These are phyloP conservation scores for Blastobotrys ciferrii DNA, from an alignment of 1,139 yeast genomes.

Conservation along the genomic window DNA sequence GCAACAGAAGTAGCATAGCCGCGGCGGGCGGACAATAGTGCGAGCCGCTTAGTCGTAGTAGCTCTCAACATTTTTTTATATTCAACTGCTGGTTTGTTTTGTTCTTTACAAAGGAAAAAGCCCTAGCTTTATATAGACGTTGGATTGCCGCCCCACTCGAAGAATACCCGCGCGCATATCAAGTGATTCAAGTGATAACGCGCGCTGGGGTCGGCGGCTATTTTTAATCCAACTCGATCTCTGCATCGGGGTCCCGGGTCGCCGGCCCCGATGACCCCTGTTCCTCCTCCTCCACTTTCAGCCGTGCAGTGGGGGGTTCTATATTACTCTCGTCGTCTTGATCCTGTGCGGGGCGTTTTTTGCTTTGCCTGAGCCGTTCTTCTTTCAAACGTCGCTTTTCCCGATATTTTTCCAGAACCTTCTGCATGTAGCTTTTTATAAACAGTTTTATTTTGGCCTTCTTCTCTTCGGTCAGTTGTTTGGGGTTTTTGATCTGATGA, in stretches of 20 bases:
- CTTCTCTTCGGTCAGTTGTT: constrained; percentile 60
- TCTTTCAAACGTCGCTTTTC: background rate
- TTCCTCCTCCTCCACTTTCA: background rate
- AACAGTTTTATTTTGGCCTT: constrained; percentile 66
- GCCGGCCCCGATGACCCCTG: background rate
- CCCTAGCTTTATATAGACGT: background rate
- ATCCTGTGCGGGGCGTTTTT: background rate
- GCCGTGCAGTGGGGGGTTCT: background rate
- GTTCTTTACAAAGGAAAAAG: background rate
- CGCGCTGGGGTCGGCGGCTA: background rate
- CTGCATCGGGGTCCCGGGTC: background rate
- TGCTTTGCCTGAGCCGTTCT: background rate
- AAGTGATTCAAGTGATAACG: background rate
- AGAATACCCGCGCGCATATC: background rate
- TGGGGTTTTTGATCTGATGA: constrained; percentile 36
- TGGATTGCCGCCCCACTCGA: background rate
- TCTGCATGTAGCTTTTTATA: constrained; percentile 68
- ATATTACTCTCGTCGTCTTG: background rate
- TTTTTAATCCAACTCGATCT: background rate
- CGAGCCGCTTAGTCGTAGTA: background rate
- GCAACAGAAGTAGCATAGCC: constrained; percentile 20
- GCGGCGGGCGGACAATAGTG: background rate
- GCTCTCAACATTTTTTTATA: constrained; percentile 12
- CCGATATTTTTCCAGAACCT: constrained; percentile 55
- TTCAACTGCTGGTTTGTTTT: background rate